Conservation (phyloP, 345 rosid genomes). For the Carallia brachiata region DNA sequence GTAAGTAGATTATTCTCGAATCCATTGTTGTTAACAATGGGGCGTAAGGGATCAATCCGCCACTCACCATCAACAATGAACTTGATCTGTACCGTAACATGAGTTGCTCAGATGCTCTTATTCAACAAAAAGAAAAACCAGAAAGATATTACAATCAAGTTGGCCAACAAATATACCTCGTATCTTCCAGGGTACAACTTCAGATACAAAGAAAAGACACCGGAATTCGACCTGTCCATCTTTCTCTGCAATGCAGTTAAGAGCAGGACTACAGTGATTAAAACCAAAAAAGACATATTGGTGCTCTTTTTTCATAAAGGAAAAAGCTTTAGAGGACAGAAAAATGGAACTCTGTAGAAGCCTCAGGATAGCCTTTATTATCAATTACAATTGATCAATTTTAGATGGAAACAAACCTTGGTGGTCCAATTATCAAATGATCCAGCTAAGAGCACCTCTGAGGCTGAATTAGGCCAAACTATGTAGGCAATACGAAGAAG, state of each 20-base stretch:
- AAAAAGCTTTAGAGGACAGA: too few relatives aligned
- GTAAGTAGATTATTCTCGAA: conserved; percentile 75
- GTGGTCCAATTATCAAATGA: conserved; percentile 93
- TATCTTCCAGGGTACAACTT: conserved; percentile 84
- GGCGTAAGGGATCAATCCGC: conserved; percentile 88
- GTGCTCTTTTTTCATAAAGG: too few relatives aligned
- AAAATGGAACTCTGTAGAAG: too few relatives aligned
- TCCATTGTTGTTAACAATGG: conserved; percentile 52
- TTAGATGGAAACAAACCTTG: conserved; percentile 52
- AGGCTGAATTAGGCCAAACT: conserved; percentile 82
- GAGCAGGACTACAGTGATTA: background rate
- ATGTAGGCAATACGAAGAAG: conserved; percentile 64
- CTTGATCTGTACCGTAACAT: conserved; percentile 55
- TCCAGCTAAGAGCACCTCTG: conserved; percentile 78
- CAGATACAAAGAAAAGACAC: conserved; percentile 61
- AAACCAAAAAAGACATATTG: too few relatives aligned
- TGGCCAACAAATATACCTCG: conserved; percentile 46
- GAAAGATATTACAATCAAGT: background rate
- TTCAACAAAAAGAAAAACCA: background rate
- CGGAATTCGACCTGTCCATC: conserved; percentile 74
- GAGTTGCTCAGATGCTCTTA: conserved; percentile 12
- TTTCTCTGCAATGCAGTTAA: conserved; percentile 53
- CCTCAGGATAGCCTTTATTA: background rate
- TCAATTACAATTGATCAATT: background rate
- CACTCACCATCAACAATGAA: conserved; percentile 93